Evolutionary conservation across 2,329 filamentous ascomycete species (phyloP).

Genomic region (Colletotrichum gloeosporioides): DNA sequence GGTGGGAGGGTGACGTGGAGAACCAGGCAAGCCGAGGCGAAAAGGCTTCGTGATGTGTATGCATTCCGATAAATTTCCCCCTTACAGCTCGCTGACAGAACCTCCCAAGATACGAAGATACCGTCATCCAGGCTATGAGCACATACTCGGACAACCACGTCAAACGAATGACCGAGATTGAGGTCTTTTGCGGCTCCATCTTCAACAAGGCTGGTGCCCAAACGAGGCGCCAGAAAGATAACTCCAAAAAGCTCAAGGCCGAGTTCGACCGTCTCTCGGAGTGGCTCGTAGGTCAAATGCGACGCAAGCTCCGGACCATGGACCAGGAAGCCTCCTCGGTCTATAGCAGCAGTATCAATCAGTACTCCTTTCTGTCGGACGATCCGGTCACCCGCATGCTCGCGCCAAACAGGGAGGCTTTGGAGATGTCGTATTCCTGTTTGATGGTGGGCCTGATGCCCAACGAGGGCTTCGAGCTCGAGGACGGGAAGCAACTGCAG

Average conservation of each 20-base stretch:
- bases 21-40: slow-evolving; percentile 40
- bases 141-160: slow-evolving; percentile 51
- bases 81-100: neutral
- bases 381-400: neutral
- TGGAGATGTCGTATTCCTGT: slow-evolving; percentile 41
- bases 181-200: slow-evolving; percentile 63
- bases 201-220: slow-evolving; percentile 55
- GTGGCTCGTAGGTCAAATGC: slow-evolving; percentile 44
- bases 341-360: neutral
- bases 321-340: neutral
- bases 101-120: slow-evolving; percentile 51
- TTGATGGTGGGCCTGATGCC: slow-evolving; percentile 28
- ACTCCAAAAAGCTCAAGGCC: slow-evolving; percentile 56
- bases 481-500: slow-evolving; percentile 24
- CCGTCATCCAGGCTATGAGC: slow-evolving; percentile 44
- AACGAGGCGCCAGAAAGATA: slow-evolving; percentile 56
- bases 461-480: slow-evolving; percentile 19
- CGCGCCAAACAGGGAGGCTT: slow-evolving; percentile 24
- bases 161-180: slow-evolving; percentile 51
- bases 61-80: slow-evolving; percentile 6
- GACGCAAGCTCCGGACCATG: slow-evolving; percentile 7
- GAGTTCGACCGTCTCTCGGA: slow-evolving; percentile 53
- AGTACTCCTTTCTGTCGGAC: neutral
- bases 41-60: slow-evolving; percentile 53
- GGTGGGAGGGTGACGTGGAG: slow-evolving; percentile 35